A percentile compares a stretch with the other conserved stretches of the same genome.
Conservation (phyloP, 2,329 filamentous ascomycete genomes). For the Talaromyces islandicus region DNA sequence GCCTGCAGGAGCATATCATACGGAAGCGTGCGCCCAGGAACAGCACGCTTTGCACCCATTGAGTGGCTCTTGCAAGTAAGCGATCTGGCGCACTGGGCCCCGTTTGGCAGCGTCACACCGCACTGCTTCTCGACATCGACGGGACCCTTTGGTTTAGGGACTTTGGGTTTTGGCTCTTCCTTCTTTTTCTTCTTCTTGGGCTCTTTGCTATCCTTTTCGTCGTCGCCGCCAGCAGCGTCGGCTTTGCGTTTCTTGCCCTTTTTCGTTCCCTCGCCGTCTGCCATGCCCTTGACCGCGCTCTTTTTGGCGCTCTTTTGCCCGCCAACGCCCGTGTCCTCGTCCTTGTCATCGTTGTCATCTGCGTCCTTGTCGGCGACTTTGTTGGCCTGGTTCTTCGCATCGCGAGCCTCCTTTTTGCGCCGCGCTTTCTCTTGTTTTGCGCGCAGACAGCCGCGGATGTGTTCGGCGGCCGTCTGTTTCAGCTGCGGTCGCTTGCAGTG, state of each 20-base stretch:
- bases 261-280: constrained; percentile 48
- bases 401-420: constrained; percentile 68
- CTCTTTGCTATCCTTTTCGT: constrained; percentile 70
- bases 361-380: constrained; percentile 43
- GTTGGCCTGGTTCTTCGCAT: constrained; percentile 60
- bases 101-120: constrained; percentile 78
- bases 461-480: constrained; percentile 66
- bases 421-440: constrained; percentile 78
- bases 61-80: constrained; percentile 89
- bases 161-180: constrained; percentile 79
- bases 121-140: constrained; percentile 94
- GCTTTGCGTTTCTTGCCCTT: constrained; percentile 76
- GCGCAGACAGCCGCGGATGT: constrained; percentile 77
- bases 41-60: constrained; percentile 90
- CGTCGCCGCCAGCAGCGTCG: constrained; percentile 57
- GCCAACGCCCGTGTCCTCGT: constrained; percentile 43
- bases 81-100: constrained; percentile 78
- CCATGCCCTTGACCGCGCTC: constrained; percentile 46
- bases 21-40: constrained; percentile 77
- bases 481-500: constrained; percentile 88
- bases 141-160: constrained; percentile 79
- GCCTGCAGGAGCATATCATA: constrained; percentile 87
- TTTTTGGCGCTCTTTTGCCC: constrained; percentile 62
- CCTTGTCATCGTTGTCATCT: constrained; percentile 39
- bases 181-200: constrained; percentile 93